Base-by-base conservation (phyloP, 2,329 filamentous ascomycete genomes). In the Aurifilum marmelostoma region DNA sequence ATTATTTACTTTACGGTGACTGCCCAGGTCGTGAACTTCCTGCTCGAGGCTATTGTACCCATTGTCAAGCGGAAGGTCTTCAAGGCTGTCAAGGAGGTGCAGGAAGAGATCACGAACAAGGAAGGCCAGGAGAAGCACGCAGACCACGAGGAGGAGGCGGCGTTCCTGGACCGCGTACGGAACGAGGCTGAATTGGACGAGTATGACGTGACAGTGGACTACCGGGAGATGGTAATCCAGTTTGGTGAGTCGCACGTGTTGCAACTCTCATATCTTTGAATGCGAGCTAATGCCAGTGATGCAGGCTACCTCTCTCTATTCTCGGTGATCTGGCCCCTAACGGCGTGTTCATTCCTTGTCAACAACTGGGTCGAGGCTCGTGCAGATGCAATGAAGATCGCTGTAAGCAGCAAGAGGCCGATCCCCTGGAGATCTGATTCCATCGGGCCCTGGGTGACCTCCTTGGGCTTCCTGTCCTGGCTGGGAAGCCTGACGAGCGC, bases 281-380 rank as follows among this genome's bases (percentile, higher is more conserved):
- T 12, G 6, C 34, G 63, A 62, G 66, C 74, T 75, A 65, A 80
- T 27, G 56, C 43, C 56, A 1, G 21, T 34, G 11, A 5, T 6
- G 16, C 87, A 83, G 93, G 94, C 39, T 98, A 97, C 77, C 85
- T 99, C 0, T 91, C 92, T 0, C 86, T 98, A 12, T 98, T 98
- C 79, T 96, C 93, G 0, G 92, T 96, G 2, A 89, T 97, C 67
- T 99, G 96, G 96, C 96, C 96, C 0, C 83, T 98, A n/a, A 94
- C 95, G 0, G 91, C 92, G 1, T 85, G 93, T 68, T 95, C 92
- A 1, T 98, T 98, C 82, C 82, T 98, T 16, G 83, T 96, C 79
- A 98, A 98, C 82, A 97, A 98, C 81, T 98, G 95, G 94, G 83
- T 99, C 68, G 96, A 98, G 78, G 87, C 98, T 52, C 92, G 96